phyloP scores from a whole-genome alignment of 2,329 filamentous ascomycete genomes.

The Fusarium decemcellulare region DNA sequence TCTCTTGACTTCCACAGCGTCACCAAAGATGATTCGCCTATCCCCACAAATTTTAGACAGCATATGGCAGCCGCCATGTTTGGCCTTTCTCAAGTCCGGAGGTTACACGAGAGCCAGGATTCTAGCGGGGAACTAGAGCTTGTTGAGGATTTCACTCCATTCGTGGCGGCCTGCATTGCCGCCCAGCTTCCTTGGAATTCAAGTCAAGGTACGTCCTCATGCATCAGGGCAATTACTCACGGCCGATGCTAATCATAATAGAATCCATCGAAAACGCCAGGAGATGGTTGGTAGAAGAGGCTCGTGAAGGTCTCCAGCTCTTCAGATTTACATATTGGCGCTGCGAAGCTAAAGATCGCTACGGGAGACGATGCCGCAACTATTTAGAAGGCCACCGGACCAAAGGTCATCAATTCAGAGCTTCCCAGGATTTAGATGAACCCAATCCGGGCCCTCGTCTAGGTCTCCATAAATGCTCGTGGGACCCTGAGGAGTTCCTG shows the following conservation, averaged over 20 bases:
- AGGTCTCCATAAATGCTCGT: conserved; percentile 3
- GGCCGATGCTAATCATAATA: no score
- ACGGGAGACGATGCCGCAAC: conserved; percentile 13
- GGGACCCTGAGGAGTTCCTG: conserved; percentile 10
- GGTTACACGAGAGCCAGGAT: background rate
- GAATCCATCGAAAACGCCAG: no score
- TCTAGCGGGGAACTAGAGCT: background rate
- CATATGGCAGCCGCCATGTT: conserved; percentile 15
- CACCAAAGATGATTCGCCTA: background rate
- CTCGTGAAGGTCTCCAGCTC: conserved; percentile 2
- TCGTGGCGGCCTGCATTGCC: conserved; percentile 15
- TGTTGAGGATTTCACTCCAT: conserved; percentile 13
- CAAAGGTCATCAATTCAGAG: conserved; percentile 22
- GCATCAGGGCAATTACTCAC: no score
- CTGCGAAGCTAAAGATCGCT: conserved; percentile 17
- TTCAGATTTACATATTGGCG: conserved; percentile 23
- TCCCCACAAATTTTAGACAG: conserved; percentile 12
- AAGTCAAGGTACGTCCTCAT: background rate
- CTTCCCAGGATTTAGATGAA: no score
- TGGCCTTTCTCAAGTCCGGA: background rate
- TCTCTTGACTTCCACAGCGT: conserved; percentile 21
- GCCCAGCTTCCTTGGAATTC: conserved; percentile 9
- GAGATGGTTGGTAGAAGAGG: background rate
- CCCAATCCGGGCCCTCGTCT: no score
- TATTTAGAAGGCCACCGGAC: conserved; percentile 4